Base-by-base conservation (phyloP, 129 eudicot genomes). In the Flaveria sonorensis region DNA sequence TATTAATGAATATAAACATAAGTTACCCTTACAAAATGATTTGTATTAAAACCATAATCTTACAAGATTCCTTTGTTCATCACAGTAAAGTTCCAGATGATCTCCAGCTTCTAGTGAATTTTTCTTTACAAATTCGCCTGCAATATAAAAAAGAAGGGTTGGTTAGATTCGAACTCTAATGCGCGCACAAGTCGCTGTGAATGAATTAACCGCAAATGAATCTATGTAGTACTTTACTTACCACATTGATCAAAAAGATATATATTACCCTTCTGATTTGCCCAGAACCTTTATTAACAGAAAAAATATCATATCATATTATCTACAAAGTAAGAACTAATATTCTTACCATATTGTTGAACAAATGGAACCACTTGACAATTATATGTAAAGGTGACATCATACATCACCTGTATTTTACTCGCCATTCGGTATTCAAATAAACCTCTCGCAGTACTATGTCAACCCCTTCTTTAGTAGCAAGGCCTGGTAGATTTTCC, bases 211-310 rank as follows among this genome's bases (percentile, higher is more conserved):
- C 20, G 2, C 24, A 57, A 70, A 70, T 78, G 18, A 70, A 57
- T 18, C 7, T 78, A 14, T 12, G 12, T 45, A 45, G 19, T 70
- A 70, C 40, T 36, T 4, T 36, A 36, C 76, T 78, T 78, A 70
- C 82, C 61, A 57, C 76, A 69, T 42, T 69, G 70, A n/a, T 78
- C 82, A 43, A 69, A n/a, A 24, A 78, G 61, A 70, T 78, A 78
- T 43, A 78, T 69, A 3, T 60, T 43, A 57, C 76, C 70, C 69
- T 78, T 78, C 15, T 78, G 62, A 47, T 78, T 78, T 57, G 76
- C 76, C 76, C 82, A 69, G n/a, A 42, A 78, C 82, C 75, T 77
- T 68, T 69, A 56, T 76, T 21, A 53, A 24, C 48, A 56, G 5
- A 42, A 47, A 36, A 76, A 36, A 53, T 45, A 7, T 7, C 13